Evolutionary conservation across 345 rosid species (phyloP).

Genomic region (sweet orange (Citrus sinensis)): DVS_A1.0 CM039162.1:7821501-7822000

Average conservation of each 20-base stretch:
- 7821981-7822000: too few species aligned
- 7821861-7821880: too few species aligned
- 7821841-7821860: neutral
- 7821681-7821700: too few species aligned
- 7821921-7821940: too few species aligned
- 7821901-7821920: too few species aligned
- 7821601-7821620: neutral
- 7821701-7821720: too few species aligned
- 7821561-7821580: neutral
- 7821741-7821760: neutral
- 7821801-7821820: neutral
- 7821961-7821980: too few species aligned
- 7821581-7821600: neutral
- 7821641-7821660: neutral
- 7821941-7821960: too few species aligned
- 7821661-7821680: neutral
- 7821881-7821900: too few species aligned
- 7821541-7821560: neutral
- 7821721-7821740: too few species aligned
- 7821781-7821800: neutral
- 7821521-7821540: neutral
- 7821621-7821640: too few species aligned
- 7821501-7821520: neutral
- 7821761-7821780: neutral
- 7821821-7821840: neutral